These are phyloP conservation scores for Tillandsia fasciculata DNA, from an alignment of 176 grass and related monocot species.

Conservation along the genomic window DNA sequence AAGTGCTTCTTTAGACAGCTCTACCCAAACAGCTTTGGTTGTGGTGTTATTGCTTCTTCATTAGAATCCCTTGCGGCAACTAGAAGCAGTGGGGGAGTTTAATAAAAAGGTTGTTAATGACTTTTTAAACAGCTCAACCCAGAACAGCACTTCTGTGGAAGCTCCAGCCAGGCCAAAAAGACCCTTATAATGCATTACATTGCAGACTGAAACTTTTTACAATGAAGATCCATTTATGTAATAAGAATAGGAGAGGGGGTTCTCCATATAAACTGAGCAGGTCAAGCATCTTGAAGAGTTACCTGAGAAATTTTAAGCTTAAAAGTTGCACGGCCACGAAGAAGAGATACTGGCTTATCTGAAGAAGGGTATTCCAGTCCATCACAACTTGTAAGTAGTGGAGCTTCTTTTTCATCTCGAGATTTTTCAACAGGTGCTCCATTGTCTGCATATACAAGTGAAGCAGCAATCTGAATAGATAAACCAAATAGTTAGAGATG, in stretches of 20 bases:
- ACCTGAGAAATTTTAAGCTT: slow-evolving; percentile 98
- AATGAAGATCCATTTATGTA: background rate
- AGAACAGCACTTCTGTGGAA: background rate
- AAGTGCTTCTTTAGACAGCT: background rate
- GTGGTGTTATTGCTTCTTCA: too few relatives aligned
- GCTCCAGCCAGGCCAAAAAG: background rate
- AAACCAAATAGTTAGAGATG: background rate
- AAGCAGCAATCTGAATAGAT: slow-evolving; percentile 60
- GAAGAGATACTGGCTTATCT: slow-evolving; percentile 57
- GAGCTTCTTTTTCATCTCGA: slow-evolving; percentile 78
- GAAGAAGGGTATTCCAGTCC: slow-evolving; percentile 80
- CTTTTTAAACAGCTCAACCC: background rate
- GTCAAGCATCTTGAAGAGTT: slow-evolving; percentile 16
- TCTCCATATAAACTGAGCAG: background rate
- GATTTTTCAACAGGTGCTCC: slow-evolving; percentile 71
- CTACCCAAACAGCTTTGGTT: too few relatives aligned
- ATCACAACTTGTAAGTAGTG: slow-evolving; percentile 67
- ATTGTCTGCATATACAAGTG: slow-evolving; percentile 83
- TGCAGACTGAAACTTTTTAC: background rate
- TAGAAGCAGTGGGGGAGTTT: too few relatives aligned
- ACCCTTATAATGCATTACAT: background rate
- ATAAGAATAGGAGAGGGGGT: slow-evolving; percentile 1
- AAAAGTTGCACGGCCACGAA: slow-evolving; percentile 58
- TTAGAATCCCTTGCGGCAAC: too few relatives aligned
- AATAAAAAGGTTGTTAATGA: too few relatives aligned